These are phyloP conservation scores for Pontederia crassipes DNA, from an alignment of 176 grass and related monocot genomes.

Conservation along the genomic window DNA sequence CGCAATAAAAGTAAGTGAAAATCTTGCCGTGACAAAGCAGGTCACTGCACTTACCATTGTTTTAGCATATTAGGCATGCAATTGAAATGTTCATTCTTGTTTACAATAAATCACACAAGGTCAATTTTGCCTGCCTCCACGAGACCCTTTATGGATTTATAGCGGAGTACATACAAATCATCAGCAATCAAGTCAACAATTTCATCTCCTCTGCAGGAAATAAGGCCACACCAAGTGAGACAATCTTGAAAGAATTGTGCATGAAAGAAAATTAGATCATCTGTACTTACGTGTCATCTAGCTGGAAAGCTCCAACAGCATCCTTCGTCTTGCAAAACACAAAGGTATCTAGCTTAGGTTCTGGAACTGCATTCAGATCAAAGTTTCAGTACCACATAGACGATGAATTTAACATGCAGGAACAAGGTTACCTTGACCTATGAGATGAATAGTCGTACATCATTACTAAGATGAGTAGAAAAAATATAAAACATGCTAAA, in stretches of 20 bases:
- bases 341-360: conserved; percentile 72
- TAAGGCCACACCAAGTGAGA: conserved; percentile 4
- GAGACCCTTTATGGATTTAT: conserved; percentile 84
- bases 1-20: too few relatives aligned
- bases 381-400: not conserved
- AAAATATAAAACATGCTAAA: too few relatives aligned
- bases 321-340: conserved; percentile 94
- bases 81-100: too few relatives aligned
- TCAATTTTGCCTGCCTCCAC: conserved; percentile 49
- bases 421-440: not conserved
- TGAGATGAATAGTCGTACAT: not conserved
- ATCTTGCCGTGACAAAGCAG: too few relatives aligned
- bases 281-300: conserved; percentile 72
- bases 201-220: conserved; percentile 62
- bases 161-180: conserved; percentile 81
- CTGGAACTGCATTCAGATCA: conserved; percentile 42
- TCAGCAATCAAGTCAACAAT: conserved; percentile 87
- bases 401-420: not conserved
- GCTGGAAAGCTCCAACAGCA: conserved; percentile 80
- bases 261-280: conserved; percentile 3
- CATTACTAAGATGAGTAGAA: too few relatives aligned
- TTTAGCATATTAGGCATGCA: too few relatives aligned
- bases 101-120: conserved; percentile 40
- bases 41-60: too few relatives aligned
- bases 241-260: not conserved